Conservation (phyloP, 768 basidiomycete species). For the Termitomyces sp. region DNA sequence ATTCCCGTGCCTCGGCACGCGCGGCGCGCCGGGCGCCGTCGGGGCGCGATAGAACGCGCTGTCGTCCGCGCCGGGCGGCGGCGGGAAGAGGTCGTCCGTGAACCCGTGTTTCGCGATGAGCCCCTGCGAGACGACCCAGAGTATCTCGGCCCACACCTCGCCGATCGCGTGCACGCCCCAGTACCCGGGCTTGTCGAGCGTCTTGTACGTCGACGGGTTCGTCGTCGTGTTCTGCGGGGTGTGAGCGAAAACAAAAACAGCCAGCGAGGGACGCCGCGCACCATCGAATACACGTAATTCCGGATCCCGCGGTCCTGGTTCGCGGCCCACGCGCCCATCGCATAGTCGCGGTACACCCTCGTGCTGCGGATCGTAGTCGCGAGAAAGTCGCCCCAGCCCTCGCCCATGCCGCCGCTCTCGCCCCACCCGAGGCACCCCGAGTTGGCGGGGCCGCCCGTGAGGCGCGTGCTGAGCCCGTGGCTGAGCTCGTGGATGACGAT, state of each 20-base stretch:
- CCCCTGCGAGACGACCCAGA: slow-evolving; percentile 72
- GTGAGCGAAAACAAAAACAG: too few relatives aligned
- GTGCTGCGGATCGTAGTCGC: slow-evolving; percentile 85
- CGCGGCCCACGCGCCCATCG: slow-evolving; percentile 96
- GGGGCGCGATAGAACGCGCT: slow-evolving; percentile 77
- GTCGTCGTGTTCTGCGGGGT: slow-evolving; percentile 43
- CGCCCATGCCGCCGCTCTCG: slow-evolving; percentile 95
- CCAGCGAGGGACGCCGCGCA: slow-evolving; percentile 28
- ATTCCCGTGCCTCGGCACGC: slow-evolving; percentile 91
- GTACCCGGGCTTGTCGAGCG: slow-evolving; percentile 88
- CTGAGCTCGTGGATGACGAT: slow-evolving; percentile 90
- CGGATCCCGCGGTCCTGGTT: slow-evolving; percentile 74
- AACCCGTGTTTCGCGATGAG: slow-evolving; percentile 83
- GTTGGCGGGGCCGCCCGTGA: slow-evolving; percentile 92
- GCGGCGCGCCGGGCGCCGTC: slow-evolving; percentile 57
- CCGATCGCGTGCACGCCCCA: slow-evolving; percentile 92
- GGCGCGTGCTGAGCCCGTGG: slow-evolving; percentile 89
- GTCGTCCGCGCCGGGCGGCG: slow-evolving; percentile 57
- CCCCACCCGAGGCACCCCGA: slow-evolving; percentile 95
- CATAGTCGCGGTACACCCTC: slow-evolving; percentile 66
- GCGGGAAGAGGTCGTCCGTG: slow-evolving; percentile 77
- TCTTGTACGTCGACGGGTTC: slow-evolving; percentile 94
- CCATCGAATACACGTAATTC: slow-evolving; percentile 81
- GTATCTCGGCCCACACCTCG: slow-evolving; percentile 93
- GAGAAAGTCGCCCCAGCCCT: slow-evolving; percentile 94